Evolutionary conservation across 179 eudicot species (phyloP), one percentile per base, ranked within the genome.

Genomic region (Beta macrorhiza): DNA sequence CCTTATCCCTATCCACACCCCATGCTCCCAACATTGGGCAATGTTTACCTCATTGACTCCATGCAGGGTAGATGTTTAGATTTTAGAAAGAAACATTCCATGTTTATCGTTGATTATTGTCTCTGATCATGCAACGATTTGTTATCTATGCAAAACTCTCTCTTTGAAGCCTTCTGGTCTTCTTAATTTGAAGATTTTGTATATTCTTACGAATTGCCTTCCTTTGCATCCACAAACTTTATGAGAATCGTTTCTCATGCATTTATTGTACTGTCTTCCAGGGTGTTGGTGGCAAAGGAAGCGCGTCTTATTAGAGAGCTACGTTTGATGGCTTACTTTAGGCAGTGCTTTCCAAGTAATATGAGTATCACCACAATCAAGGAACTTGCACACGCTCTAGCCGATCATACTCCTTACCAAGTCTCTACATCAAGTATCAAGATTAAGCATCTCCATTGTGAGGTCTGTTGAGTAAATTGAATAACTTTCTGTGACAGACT

Each of bases 371-470:
- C 85, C 72, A 91, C 93, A 42, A 89, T 82, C 72, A 91, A 91
- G 88, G 95, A 93, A 89, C 93, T 95, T 84, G 93, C 97, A 62
- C 87, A 80, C 80, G 95, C 98, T 70, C 86, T 95, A 82, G 92
- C 92, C 65, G 88, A 88, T 58, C 97, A 88, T 82, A 90, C 93
- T 82, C 98, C 98, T 62, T 92, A 93, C 87, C 95, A 92, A 85
- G 86, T 95, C 81, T 83, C 93, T 57, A 78, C 90, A 76, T 81
- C 99, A 75, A 82, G 86, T 72, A 84, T 95, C 87, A 89, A 89
- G 80, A 89, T 95, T 76, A 86, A 89, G 80, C 98, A 93, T 82
- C 92, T 90, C 53, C 98, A 93, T 83, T 89, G 89, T 82, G 85
- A 90, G 98, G 98, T 95, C 72, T 20, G 83, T 82, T 79, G 19